Evolutionary conservation across 164 flowering plant genomes (phyloP).

Genomic region (Houttuynia cordata): DNA sequence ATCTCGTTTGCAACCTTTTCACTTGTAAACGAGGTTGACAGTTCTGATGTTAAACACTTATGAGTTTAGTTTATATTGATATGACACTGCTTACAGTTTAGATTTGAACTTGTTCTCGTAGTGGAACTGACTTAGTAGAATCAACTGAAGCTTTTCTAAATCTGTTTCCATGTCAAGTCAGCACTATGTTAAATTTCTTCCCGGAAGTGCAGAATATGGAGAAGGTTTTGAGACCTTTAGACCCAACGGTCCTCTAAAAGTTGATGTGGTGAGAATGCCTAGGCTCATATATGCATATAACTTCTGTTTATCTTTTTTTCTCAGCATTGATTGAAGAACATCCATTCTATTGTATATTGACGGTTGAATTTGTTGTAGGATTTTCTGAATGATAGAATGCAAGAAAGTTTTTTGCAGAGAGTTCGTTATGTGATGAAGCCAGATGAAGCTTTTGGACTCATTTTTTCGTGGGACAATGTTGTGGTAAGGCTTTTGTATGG

Average conservation of each 20-base stretch:
- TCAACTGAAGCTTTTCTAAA: background rate
- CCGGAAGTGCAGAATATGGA: slow-evolving; percentile 79
- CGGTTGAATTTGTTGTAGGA: slow-evolving; percentile 34
- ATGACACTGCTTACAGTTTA: too few relatives aligned
- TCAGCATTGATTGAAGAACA: background rate
- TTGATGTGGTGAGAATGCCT: slow-evolving; percentile 72
- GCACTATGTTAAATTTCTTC: background rate
- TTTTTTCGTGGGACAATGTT: slow-evolving; percentile 97
- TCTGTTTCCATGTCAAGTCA: background rate
- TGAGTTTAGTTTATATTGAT: too few relatives aligned
- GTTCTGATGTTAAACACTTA: too few relatives aligned
- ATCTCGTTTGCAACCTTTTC: too few relatives aligned
- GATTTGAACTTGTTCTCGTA: too few relatives aligned
- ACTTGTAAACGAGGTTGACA: too few relatives aligned
- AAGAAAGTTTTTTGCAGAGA: slow-evolving; percentile 73
- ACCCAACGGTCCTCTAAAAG: slow-evolving; percentile 62
- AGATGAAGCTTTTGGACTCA: slow-evolving; percentile 96
- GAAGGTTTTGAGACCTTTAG: slow-evolving; percentile 97
- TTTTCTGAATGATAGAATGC: slow-evolving; percentile 74
- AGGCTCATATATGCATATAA: background rate
- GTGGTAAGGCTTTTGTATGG: slow-evolving; percentile 42
- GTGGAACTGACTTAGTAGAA: background rate
- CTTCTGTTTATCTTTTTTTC: background rate
- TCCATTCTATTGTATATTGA: background rate
- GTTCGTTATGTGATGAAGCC: slow-evolving; percentile 97